Base-by-base conservation (phyloP, 257 asterid genomes). In the Thymus mandschuricus region DNA sequence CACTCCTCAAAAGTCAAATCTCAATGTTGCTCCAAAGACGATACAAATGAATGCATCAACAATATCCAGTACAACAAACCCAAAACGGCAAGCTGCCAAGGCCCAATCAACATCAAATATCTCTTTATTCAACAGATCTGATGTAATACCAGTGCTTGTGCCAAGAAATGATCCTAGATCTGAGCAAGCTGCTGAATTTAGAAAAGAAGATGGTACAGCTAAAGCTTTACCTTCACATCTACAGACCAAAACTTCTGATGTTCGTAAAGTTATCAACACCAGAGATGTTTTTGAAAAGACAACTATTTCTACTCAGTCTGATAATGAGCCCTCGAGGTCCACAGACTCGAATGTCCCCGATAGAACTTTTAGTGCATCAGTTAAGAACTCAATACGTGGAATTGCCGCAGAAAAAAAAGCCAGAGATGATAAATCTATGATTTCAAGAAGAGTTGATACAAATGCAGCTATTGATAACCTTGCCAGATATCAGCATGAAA, bases 81-180 rank as follows among this genome's bases (percentile, higher is more conserved):
- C 86, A 38, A 94, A 83, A 84, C 83, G 91, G 74, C 92, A 85
- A 75, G 61, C 89, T 55, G 80, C 80, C 30, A 94, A 85, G 79
- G 87, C 76, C 65, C 97, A 86, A 74, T 76, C 91, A 68, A 73
- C 83, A 56, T 49, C 84, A 66, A 87, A 73, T 60, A 46, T 74
- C 68, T 73, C 92, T 21, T 60, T 76, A 52, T 78, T 86, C 86
- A 83, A 70, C 73, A 81, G 89, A 76, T 83, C 96, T 69, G 99
- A 92, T 69, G 89, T 80, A 46, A 70, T 85, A 48, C 99, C 93
- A 46, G 92, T 91, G 30, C 43, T 95, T 80, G 98, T 92, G 72
- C 96, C 99, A 46, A 83, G 96, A 83, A 82, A 86, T 83, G 87
- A 82, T 80, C 73, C 80, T 57, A 86, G 86, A 84, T 67, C 77